Base-by-base conservation (phyloP, 306 rosid genomes). In the Luffa acutangula region DNA sequence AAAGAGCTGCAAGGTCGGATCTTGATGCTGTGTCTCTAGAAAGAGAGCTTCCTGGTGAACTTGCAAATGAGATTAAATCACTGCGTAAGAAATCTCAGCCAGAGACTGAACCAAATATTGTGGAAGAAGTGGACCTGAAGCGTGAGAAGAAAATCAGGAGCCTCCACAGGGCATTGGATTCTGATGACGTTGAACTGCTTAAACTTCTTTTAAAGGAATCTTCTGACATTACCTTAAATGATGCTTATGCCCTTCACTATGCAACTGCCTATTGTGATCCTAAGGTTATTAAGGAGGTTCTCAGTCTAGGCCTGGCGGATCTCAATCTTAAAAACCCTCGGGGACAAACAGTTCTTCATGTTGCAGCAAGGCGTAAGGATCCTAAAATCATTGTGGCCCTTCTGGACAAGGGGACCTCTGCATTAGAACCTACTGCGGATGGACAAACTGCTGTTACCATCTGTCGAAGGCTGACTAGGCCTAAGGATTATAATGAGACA, bases 341-440 rank as follows among this genome's bases (percentile, higher is more conserved):
- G 6, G 96, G 96, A 36, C 87, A 88, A 75, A 85, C 96, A 0
- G 90, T 89, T 72, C 97, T 93, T 62, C 99, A 95, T 54, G 86
- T 93, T 82, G 99, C 98, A 20, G 98, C 99, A 42, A 88, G 96
- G 82, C 90, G 99, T 17, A 93, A 90, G 83, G 92, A 89, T 80
- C 97, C 92, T 48, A 84, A 93, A 12, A 82, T 95, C 71, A 83
- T 95, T 65, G 89, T 90, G 14, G 89, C 96, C 11, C 86, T 93
- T 39, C 78, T 96, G 84, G 91, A 75, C 7, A 85, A 84, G 65
- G 94, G 97, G 72, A 93, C 97, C 9, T 76, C 85, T 83, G 92
- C 91, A 64, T 80, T 85, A 75, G 92, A 86, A 75, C 79, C 81
- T 74, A 93, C 98, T 56, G 25, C 7, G 2, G 93, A 96, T 87